phyloP scores from a whole-genome alignment of 306 rosid species.

The Vigna nakashimae region DNA sequence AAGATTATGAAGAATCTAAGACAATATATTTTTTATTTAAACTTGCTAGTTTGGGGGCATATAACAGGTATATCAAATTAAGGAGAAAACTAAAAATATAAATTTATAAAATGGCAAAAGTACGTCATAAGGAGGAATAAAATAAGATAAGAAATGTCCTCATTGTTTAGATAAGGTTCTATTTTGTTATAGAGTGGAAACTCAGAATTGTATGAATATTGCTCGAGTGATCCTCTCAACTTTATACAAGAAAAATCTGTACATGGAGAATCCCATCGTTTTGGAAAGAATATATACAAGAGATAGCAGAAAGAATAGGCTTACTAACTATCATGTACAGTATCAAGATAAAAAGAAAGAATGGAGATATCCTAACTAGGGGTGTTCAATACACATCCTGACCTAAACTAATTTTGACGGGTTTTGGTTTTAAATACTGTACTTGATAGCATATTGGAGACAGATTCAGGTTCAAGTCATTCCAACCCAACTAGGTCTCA shows the following conservation, averaged over 20 bases:
- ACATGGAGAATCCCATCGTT: not conserved
- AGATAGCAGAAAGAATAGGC: not conserved
- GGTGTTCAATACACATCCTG: not conserved
- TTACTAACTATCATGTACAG: not conserved
- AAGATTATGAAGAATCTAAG: slow-evolving; percentile 37
- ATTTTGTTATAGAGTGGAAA: not conserved
- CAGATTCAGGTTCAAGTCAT: not conserved
- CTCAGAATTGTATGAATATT: not conserved
- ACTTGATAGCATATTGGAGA: not conserved
- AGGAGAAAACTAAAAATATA: not conserved
- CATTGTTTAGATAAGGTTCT: not conserved
- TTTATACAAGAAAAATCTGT: not conserved
- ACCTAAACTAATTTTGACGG: not conserved
- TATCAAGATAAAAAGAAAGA: not conserved
- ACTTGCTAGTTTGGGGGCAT: not conserved
- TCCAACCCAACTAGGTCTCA: not conserved
- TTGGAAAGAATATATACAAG: not conserved
- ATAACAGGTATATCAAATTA: not conserved
- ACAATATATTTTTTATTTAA: slow-evolving; percentile 20
- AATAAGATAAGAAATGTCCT: not conserved
- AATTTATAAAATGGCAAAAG: not conserved
- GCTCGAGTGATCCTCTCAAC: not conserved
- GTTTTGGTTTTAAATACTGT: not conserved
- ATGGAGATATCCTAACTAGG: not conserved
- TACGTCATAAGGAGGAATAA: not conserved